Evolutionary conservation across 2,329 filamentous ascomycete species (phyloP).

Genomic region (Exophiala alcalophila): DNA sequence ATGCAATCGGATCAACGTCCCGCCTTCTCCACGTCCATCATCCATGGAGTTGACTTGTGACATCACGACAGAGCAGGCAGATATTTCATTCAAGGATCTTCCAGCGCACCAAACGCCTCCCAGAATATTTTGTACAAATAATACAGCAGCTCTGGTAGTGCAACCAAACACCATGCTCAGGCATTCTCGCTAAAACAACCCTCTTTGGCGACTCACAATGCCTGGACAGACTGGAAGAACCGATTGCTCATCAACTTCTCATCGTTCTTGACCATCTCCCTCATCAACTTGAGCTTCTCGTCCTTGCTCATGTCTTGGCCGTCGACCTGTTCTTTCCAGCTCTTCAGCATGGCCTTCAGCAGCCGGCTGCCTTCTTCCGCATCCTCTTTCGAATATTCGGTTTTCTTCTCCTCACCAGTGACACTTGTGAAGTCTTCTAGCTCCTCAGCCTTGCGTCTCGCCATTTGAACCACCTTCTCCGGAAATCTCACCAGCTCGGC

Average conservation of each 20-base stretch:
- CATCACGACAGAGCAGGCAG: no score
- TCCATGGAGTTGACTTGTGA: no score
- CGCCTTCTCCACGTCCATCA: neutral
- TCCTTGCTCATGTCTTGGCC: conserved; percentile 60
- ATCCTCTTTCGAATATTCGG: conserved; percentile 73
- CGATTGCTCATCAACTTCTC: conserved; percentile 60
- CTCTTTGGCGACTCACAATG: conserved; percentile 35
- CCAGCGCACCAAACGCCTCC: no score
- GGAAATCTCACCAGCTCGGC: conserved; percentile 95
- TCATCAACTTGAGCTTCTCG: conserved; percentile 75
- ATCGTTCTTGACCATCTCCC: conserved; percentile 73
- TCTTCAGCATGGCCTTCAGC: conserved; percentile 76
- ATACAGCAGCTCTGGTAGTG: no score
- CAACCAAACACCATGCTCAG: conserved; percentile 17
- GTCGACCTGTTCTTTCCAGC: conserved; percentile 78
- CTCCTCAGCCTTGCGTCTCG: conserved; percentile 97
- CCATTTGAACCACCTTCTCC: conserved; percentile 96
- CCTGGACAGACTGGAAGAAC: conserved; percentile 49
- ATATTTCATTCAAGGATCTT: no score
- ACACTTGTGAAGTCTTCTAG: conserved; percentile 92
- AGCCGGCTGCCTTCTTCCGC: conserved; percentile 83
- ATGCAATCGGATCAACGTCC: no score
- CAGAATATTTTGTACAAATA: no score
- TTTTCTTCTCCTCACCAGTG: conserved; percentile 42
- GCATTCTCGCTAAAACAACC: neutral